Evolutionary conservation across 257 asterid species (phyloP).

Genomic region (Solanum chiquidenum): DNA sequence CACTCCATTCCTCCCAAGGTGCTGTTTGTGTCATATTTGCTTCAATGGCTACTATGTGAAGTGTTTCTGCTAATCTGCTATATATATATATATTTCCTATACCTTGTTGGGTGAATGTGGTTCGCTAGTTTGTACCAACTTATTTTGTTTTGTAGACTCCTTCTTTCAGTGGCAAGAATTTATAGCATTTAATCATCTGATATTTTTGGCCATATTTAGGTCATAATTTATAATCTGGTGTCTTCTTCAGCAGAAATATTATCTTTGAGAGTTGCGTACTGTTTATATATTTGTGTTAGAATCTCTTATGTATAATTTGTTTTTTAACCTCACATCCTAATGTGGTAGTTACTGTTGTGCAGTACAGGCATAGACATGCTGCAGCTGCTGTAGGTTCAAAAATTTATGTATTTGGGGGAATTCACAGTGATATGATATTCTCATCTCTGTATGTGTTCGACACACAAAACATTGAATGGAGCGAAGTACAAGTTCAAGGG

Average conservation of each 20-base stretch:
- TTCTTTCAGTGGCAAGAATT: not conserved
- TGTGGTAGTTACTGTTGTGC: not conserved
- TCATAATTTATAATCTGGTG: not conserved
- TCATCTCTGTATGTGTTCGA: slow-evolving; percentile 61
- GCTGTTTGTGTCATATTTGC: slow-evolving; percentile 5
- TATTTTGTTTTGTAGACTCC: not conserved
- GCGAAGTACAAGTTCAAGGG: slow-evolving; percentile 45
- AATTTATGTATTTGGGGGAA: slow-evolving; percentile 81
- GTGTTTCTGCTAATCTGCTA: not conserved
- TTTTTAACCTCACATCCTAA: not conserved
- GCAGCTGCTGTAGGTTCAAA: slow-evolving; percentile 68
- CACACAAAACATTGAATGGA: slow-evolving; percentile 52
- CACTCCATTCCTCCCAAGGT: slow-evolving; percentile 63
- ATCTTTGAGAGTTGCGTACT: not conserved
- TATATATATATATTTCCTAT: not conserved
- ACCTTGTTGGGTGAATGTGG: not conserved
- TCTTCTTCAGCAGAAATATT: not conserved
- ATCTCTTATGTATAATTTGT: not conserved
- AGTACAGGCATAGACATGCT: slow-evolving; percentile 87
- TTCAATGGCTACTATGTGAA: not conserved
- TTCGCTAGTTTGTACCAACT: not conserved
- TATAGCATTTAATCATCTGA: not conserved
- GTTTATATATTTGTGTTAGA: not conserved
- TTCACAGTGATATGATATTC: slow-evolving; percentile 34
- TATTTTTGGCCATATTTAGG: not conserved